Base-by-base conservation (phyloP, 2,329 filamentous ascomycete genomes). In the Aspergillus floridensis region DNA sequence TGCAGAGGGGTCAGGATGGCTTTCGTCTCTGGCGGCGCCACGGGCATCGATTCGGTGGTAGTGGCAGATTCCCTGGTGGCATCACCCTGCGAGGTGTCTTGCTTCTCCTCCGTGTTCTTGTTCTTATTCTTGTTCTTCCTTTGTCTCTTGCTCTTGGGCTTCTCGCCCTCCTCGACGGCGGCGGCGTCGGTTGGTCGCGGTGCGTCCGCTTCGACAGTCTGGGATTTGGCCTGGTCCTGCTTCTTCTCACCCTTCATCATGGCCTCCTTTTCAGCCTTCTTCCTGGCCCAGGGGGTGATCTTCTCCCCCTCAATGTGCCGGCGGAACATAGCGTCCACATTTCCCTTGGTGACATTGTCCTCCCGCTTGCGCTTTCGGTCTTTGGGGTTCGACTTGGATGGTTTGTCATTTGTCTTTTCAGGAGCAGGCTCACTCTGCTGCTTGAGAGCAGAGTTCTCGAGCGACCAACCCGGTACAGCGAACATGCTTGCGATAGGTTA, bases 381-480 rank as follows among this genome's bases (percentile, higher is more conserved):
- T 64, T 75, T 80, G 50, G 71, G 74, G 64, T 67, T 67, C 19
- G 65, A 57, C 57, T 66, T 63, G 49, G 59, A 50, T 29, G 63
- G 58, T 65, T 68, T 66, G 55, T 80, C 74, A 19, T 81, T 82
- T 73, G 93, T 89, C 24, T 86, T 77, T 73, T 85, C 83, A 59
- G 89, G 83, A 53, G 89, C 70, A 62, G 70, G 70, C 62, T 82
- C 79, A 19, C 80, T 83, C 76, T 96, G 91, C 31, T 86, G 77
- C 76, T 91, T 92, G 64, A 96, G 84, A 55, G 79, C 80, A 65
- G 87, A 85, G 62, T 88, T 84, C 58, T 91, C 86, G 38, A 97
- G 82, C 44, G 91, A 91, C 93, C 93, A 97, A 67, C 95, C 95
- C 70, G 91, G 90, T 31, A 98, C 93, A 10, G 92, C 88, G 76